Base-by-base conservation (phyloP, 2,329 filamentous ascomycete species). In the Trichoderma sp. region DNA sequence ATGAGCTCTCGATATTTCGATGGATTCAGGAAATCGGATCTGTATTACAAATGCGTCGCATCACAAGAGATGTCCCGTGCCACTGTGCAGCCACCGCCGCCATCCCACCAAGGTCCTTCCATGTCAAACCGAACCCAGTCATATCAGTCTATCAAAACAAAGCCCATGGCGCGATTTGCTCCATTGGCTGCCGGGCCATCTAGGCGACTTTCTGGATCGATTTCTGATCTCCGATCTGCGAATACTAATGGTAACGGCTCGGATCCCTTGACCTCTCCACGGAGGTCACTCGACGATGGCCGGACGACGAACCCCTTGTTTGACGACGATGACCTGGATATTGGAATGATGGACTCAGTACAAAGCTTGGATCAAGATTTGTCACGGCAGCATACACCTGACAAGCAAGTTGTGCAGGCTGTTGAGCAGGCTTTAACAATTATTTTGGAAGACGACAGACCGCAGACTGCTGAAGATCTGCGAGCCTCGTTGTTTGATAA, bases 11-110 rank as follows among this genome's bases (percentile, higher is more conserved):
- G 86, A 16, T 88, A 97, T 76, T 96, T 96, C 72, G 89, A 91
- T 21, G 88, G 87, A 24, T 99, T 99, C 82, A 97, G 94, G 76
- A 92, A 90, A 73, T 97, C 96, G 0, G 96, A 98, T 76, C 80
- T 99, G 0, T 99, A 94, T 78, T 98, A 96, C 83, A 99, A 99
- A 78, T 97, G 94, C 77, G 84, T 99, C 1, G 93, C 95, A 8
- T 92, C 95, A 14, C 93, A 97, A 75, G 94, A 97, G 79, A 85
- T 87, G 52, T 84, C 86, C 1, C 83, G 76, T 60, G 68, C 74
- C 7, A 77, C 77, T 32, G 69, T 74, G 43, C 69, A 70, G 11
- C 71, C 74, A 37, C 64, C 72, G 16, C 68, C 72, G 54, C 60
- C 28, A 56, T 71, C 30, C 54, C 68, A 63, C 49, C 75, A 73